Base-by-base conservation (phyloP, 768 basidiomycete genomes). In the Trametes coccinea region DNA sequence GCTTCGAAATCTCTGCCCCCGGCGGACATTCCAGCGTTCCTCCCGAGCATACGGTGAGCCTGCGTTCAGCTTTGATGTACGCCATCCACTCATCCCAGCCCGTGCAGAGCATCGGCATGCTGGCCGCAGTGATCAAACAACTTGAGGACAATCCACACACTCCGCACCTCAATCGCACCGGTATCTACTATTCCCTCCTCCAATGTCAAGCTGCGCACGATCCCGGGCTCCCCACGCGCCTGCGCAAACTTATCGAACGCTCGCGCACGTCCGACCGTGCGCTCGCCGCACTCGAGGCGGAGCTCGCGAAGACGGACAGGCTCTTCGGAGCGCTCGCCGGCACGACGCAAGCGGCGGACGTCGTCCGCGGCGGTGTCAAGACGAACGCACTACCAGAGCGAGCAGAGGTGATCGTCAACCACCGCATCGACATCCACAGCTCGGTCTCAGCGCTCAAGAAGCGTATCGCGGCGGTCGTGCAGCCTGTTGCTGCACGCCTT, bases 11-110 rank as follows among this genome's bases (percentile, higher is more conserved):
- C 7, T 74, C 80, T 13, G 77, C 87, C 0, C 78, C 86, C 0
- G 93, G 94, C 5, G 94, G 94, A 0, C 95, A 95, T 73, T 94
- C 93, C 0, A 90, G 88, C 67, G 76, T 93, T 13, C 95, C 95
- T 14, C 92, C 90, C 14, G 67, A 75, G 2, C 93, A 97, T 66
- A 96, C 93, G 2, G 89, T 85, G 69, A 65, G 79, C 64, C 2
- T 17, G 46, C 2, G 2, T 33, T 7, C n/a, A 22, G 22, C 22
- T 40, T 33, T 14, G 5, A 2, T 30, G 14, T 47, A 10, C 29
- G 6, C 14, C 7, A 29, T 34, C 40, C 7, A 13, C 30, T 39
- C 29, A 29, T 10, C 6, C 41, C 47, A 17, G 50, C 34, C 2
- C 14, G 51, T 27, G 46, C n/a, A 63, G 49, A 55, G 67, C 22